phyloP scores from a whole-genome alignment of 441 rosid species.

The Corymbia calophylla region DNA sequence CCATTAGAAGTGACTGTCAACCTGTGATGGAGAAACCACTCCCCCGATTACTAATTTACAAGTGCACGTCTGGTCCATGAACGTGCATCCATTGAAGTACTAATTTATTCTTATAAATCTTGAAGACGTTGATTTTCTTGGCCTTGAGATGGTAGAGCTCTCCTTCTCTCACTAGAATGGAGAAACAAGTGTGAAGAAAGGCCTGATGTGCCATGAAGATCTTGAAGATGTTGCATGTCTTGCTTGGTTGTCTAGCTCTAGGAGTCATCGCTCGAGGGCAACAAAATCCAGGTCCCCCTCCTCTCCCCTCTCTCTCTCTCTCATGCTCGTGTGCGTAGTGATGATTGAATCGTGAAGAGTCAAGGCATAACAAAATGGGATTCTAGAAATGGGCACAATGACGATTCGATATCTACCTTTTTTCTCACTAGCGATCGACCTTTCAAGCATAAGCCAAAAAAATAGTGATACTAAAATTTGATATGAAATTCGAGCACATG shows the following conservation, averaged over 20 bases:
- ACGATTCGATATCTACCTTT: neutral
- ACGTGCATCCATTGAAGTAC: neutral
- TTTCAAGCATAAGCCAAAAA: neutral
- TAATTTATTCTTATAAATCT: accelerated
- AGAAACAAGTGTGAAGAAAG: neutral
- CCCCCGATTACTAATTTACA: neutral
- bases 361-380: neutral
- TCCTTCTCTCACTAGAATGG: neutral
- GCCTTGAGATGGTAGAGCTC: neutral
- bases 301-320: too few relatives aligned
- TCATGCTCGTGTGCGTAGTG: neutral
- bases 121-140: neutral
- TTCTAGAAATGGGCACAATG: neutral
- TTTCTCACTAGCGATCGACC: neutral
- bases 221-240: slow-evolving; percentile 4
- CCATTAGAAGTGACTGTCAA: neutral
- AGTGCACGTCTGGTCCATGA: neutral
- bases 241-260: neutral
- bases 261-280: neutral
- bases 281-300: neutral
- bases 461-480: neutral
- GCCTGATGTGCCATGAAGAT: neutral
- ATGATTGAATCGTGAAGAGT: neutral
- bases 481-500: neutral
- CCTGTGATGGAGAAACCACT: neutral